Base-by-base conservation (phyloP, 306 rosid genomes). In the Elaeagnus macrophylla region DNA sequence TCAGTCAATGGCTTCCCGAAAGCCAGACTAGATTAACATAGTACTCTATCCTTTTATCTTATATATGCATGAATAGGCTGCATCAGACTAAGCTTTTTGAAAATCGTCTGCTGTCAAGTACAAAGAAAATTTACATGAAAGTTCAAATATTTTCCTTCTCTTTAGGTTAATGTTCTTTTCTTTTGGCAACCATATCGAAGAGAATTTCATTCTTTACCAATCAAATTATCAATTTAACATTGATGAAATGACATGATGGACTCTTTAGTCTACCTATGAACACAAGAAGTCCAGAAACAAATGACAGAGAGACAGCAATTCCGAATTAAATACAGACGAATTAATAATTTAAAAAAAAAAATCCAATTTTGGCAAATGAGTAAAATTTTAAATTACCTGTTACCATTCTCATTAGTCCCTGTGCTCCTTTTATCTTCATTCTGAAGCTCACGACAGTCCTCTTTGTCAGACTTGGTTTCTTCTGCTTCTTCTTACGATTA, bases 361-460 rank as follows among this genome's bases (percentile, higher is more conserved):
- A 14, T 44, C 16, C 39, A 60, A 66, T 9, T 1, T 6, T 32
- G 9, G 54, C 16, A 40, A 10, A 39, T 14, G 54, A 16, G 37
- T 19, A 17, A 7, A 47, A 42, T 57, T 25, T 40, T 10, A 61
- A 42, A 43, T 45, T 74, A 91, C 97, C 96, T 74, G 13, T 60
- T 64, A 57, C 10, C 41, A 51, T 53, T 67, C 57, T 57, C 48
- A 55, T 55, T 53, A 53, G 79, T 62, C 66, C 14, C 85, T 15
- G 61, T 35, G 8, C 63, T 73, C 59, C 45, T 67, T 43, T 58
- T 40, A 39, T 35, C 48, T 49, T 61, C 77, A 52, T 47, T 72
- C 66, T 46, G 78, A 67, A 43, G 16, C 63, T 70, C 69, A 18
- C 62, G 51, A 48, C 40, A 43, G 36, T 67, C 65, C 40, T 54